phyloP scores from a whole-genome alignment of 352 stramenopile species.

The Globisporangium uncinulatum region DNA sequence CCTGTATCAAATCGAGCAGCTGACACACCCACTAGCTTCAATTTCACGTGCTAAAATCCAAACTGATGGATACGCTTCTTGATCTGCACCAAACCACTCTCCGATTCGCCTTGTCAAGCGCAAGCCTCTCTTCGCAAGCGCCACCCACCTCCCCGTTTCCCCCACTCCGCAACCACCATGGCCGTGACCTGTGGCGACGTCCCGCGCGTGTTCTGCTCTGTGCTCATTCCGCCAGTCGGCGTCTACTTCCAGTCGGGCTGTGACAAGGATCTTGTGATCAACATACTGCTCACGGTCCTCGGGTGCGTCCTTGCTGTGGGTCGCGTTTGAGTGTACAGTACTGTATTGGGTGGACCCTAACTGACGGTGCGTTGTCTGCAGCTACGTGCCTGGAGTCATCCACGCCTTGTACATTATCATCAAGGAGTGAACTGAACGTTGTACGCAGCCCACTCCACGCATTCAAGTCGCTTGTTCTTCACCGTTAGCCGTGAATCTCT shows the following conservation, averaged over 20 bases:
- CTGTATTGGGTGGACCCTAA: constrained; percentile 17
- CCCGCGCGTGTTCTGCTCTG: constrained; percentile 50
- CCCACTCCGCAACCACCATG: constrained; percentile 15
- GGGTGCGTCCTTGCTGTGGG: constrained; percentile 30
- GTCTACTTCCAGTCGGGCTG: constrained; percentile 37
- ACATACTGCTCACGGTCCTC: constrained; percentile 43
- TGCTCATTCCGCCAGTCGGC: constrained; percentile 48
- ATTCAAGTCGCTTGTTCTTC: no score
- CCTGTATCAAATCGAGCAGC: no score
- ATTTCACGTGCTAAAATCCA: no score
- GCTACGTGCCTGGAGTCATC: constrained; percentile 60
- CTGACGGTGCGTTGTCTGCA: constrained; percentile 8
- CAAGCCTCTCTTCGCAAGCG: constrained; percentile 3
- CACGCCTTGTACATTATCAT: constrained; percentile 72
- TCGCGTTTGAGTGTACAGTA: background rate
- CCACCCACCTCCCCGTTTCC: no score
- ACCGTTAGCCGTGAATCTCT: no score
- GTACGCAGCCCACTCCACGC: background rate
- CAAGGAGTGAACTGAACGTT: constrained; percentile 29
- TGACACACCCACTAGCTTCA: background rate
- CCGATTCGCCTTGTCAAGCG: background rate
- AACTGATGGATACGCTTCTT: background rate
- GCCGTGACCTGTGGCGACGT: constrained; percentile 58
- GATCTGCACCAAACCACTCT: background rate
- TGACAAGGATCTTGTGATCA: constrained; percentile 42